These are phyloP conservation scores for Cnidoscolus chayamansa DNA, from an alignment of 441 rosid species.

Conservation along the genomic window DNA sequence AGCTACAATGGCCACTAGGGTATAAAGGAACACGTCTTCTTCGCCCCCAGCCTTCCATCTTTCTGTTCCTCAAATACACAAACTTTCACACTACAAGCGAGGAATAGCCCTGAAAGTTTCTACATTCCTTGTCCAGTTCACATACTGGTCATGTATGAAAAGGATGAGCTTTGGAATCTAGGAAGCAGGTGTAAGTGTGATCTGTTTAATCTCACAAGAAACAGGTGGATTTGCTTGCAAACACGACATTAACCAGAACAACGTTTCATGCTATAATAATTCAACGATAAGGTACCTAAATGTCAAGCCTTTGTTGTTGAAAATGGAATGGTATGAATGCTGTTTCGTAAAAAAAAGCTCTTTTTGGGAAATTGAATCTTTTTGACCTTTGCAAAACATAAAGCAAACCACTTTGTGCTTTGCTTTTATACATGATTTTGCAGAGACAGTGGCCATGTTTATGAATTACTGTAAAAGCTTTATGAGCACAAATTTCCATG, in stretches of 20 bases:
- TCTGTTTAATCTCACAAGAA: neutral
- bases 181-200: conserved; percentile 13
- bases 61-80: neutral
- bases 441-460: conserved; percentile 15
- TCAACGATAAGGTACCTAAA: neutral
- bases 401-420: conserved; percentile 34
- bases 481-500: conserved; percentile 29
- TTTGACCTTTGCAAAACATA: conserved; percentile 39
- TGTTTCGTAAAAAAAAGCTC: conserved; percentile 32
- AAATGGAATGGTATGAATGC: conserved; percentile 20
- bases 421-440: conserved; percentile 28
- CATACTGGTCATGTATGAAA: neutral
- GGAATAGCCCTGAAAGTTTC: neutral
- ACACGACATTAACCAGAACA: conserved; percentile 10
- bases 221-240: neutral
- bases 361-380: conserved; percentile 49
- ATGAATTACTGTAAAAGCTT: conserved; percentile 20
- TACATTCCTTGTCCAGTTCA: neutral
- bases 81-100: neutral
- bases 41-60: neutral
- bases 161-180: conserved; percentile 22
- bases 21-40: conserved; percentile 6
- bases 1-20: conserved; percentile 11
- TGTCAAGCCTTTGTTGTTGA: conserved; percentile 13
- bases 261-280: neutral